phyloP scores from a whole-genome alignment of 1,284 basidiomycete genomes.

The Vanrija pseudolonga region DNA sequence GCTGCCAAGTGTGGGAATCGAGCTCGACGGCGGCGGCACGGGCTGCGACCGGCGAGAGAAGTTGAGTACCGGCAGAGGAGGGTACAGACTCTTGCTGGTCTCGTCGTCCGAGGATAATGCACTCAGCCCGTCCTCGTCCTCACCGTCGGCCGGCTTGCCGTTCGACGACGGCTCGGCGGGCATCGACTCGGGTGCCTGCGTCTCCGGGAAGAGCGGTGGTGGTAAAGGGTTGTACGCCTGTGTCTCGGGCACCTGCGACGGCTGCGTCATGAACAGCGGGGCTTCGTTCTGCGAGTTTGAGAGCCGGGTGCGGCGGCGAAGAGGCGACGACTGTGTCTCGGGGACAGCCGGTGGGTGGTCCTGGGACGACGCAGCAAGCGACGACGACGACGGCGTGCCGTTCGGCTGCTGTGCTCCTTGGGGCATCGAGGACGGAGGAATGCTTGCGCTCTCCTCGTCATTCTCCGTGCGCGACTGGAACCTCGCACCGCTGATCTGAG shows the following conservation, averaged over 20 bases:
- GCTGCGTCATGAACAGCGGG: constrained; percentile 30
- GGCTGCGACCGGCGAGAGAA: too few species aligned
- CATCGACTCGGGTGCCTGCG: constrained; percentile 10
- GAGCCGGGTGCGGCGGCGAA: background rate
- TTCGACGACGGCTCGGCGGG: too few species aligned
- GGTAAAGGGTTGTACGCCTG: constrained; percentile 27
- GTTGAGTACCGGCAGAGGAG: too few species aligned
- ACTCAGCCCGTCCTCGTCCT: too few species aligned
- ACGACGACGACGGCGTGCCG: background rate
- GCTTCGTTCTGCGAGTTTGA: constrained; percentile 1
- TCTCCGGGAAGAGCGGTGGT: constrained; percentile 18
- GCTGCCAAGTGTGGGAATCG: constrained; percentile 12
- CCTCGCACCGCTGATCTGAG: too few species aligned
- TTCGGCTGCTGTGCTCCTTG: background rate
- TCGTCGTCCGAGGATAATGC: too few species aligned
- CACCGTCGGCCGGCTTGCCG: background rate
- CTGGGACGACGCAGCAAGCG: background rate
- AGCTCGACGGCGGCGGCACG: constrained; percentile 1
- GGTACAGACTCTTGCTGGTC: too few species aligned
- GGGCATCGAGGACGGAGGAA: constrained; percentile 2
- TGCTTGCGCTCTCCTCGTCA: constrained; percentile 2
- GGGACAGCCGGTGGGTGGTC: background rate
- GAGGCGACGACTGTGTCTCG: constrained; percentile 18
- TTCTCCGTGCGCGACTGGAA: background rate
- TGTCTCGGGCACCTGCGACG: constrained; percentile 24